These are phyloP conservation scores for Apiospora aurea DNA, from an alignment of 2,329 filamentous ascomycete genomes.

Conservation along the genomic window DNA sequence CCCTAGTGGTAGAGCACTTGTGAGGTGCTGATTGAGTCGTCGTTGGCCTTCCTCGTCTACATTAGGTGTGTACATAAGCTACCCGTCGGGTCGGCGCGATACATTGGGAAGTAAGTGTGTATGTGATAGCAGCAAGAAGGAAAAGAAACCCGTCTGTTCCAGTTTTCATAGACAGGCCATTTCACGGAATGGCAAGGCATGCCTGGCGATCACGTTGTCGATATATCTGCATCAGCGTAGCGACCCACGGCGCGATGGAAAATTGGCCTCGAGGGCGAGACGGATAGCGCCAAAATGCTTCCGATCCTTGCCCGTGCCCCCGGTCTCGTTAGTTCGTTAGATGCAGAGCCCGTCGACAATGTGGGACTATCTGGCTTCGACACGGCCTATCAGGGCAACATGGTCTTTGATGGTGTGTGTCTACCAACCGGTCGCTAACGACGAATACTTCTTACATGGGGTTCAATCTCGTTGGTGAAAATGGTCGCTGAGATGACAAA, in stretches of 20 bases:
- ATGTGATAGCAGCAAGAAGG: neutral
- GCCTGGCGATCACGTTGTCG: neutral
- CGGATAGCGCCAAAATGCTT: slow-evolving; percentile 9
- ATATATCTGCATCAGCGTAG: neutral
- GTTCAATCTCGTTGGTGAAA: slow-evolving; percentile 17
- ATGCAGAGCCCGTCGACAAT: slow-evolving; percentile 3
- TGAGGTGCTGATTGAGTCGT: neutral
- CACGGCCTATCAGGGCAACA: slow-evolving; percentile 8
- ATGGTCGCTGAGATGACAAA: slow-evolving; percentile 7
- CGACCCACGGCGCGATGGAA: slow-evolving; percentile 7
- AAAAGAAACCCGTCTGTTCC: neutral
- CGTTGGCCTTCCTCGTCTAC: neutral
- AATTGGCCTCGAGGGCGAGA: slow-evolving; percentile 6
- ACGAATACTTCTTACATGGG: slow-evolving; percentile 13
- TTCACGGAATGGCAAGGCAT: neutral
- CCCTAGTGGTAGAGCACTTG: neutral
- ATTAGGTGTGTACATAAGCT: neutral
- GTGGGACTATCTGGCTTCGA: slow-evolving; percentile 10
- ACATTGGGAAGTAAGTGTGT: neutral
- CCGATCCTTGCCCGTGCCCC: slow-evolving; percentile 8
- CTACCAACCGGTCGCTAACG: slow-evolving; percentile 16
- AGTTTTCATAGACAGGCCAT: neutral
- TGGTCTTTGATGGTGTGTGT: slow-evolving; percentile 9
- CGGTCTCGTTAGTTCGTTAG: slow-evolving; percentile 1
- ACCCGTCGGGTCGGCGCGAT: neutral